Percentiles rank a stretch among this genome's conserved stretches.
Evolutionary conservation across 2,329 filamentous ascomycete species (phyloP).

Genomic region (Colletotrichum truncatum): DNA sequence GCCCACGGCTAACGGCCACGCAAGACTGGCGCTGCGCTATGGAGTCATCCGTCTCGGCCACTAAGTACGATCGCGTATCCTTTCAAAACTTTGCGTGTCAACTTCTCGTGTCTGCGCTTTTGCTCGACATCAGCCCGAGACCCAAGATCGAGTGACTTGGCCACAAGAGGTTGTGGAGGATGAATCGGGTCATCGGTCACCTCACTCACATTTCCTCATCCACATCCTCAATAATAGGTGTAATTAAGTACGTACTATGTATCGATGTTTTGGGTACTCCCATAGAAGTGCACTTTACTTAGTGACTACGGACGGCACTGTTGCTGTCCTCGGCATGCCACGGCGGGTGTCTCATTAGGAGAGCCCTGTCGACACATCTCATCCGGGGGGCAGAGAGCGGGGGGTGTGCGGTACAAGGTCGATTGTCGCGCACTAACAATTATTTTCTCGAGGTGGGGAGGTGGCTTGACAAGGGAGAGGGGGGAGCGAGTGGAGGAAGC

Average conservation of each 20-base stretch:
- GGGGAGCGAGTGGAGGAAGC: constrained; percentile 22
- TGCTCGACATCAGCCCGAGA: background rate
- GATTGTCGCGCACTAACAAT: constrained; percentile 29
- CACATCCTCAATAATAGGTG: background rate
- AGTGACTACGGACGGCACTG: background rate
- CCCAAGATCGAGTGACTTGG: background rate
- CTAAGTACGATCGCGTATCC: background rate
- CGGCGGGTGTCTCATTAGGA: constrained; percentile 7
- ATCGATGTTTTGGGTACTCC: background rate
- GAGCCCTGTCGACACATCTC: constrained; percentile 21
- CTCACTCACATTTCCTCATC: constrained; percentile 8
- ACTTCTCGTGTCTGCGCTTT: background rate
- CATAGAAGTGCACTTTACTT: background rate
- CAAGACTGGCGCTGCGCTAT: too few species aligned
- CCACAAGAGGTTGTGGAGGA: constrained; percentile 3
- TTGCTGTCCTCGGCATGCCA: background rate
- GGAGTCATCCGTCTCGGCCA: too few species aligned
- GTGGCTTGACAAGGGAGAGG: constrained; percentile 21
- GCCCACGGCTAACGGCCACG: too few species aligned
- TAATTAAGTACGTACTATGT: background rate
- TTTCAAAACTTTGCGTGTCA: too few species aligned
- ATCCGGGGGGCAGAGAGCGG: background rate
- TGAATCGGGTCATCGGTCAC: constrained; percentile 8
- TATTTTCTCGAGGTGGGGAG: constrained; percentile 14
- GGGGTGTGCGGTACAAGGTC: constrained; percentile 12